phyloP scores from a whole-genome alignment of 2,329 filamentous ascomycete species.

The Hymenoscyphus fructigenus region DNA sequence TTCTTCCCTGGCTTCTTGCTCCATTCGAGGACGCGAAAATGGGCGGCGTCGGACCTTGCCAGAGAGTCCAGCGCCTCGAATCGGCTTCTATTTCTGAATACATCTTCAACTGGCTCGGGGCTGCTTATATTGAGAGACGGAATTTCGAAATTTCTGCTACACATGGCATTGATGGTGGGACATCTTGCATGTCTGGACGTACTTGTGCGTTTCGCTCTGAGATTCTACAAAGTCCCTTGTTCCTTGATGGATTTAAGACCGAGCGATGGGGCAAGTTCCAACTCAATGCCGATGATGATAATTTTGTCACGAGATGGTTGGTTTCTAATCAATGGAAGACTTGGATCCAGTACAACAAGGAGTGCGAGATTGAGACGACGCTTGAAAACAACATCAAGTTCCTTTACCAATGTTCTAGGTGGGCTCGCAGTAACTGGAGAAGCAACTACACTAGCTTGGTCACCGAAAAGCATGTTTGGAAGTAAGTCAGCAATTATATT shows the following conservation, averaged over 20 bases:
- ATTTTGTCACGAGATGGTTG: constrained; percentile 96
- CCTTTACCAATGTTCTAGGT: constrained; percentile 87
- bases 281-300: constrained; percentile 95
- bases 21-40: constrained; percentile 83
- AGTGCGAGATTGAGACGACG: constrained; percentile 90
- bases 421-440: constrained; percentile 97
- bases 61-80: constrained; percentile 71
- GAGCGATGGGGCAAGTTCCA: constrained; percentile 88
- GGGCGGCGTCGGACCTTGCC: constrained; percentile 89
- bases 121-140: constrained; percentile 86
- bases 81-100: constrained; percentile 57
- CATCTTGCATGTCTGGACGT: constrained; percentile 94
- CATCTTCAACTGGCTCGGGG: constrained; percentile 86
- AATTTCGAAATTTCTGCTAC: constrained; percentile 98
- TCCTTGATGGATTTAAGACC: constrained; percentile 85
- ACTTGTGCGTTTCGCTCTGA: constrained; percentile 89
- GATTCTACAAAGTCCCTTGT: constrained; percentile 82
- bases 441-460: constrained; percentile 92
- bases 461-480: constrained; percentile 79
- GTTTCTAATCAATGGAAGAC: constrained; percentile 92
- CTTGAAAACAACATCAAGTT: constrained; percentile 88
- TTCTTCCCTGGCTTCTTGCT: constrained; percentile 88
- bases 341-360: constrained; percentile 88
- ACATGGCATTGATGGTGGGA: constrained; percentile 89
- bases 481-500: constrained; percentile 57